These are phyloP conservation scores for Microbotryum scabiosae DNA, from an alignment of 1,284 basidiomycete species.

Conservation along the genomic window DNA sequence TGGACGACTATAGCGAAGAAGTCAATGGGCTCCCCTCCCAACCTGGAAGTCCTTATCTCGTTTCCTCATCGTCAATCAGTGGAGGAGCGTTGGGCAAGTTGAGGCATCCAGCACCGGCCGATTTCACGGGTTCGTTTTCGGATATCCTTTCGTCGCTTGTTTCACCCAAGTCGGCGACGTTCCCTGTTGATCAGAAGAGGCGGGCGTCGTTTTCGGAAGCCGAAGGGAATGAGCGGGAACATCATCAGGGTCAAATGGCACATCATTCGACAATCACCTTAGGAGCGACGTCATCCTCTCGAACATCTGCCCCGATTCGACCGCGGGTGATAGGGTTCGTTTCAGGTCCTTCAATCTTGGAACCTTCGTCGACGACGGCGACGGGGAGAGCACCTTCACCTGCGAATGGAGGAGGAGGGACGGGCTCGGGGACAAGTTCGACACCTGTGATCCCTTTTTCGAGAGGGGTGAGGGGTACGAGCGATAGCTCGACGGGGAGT, in stretches of 20 bases:
- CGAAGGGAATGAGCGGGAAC: not conserved
- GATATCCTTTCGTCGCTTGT: constrained; percentile 15
- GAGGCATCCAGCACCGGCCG: not conserved
- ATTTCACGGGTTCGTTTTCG: not conserved
- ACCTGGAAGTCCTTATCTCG: constrained; percentile 6
- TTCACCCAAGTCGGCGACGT: not conserved
- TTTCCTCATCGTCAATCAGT: not conserved
- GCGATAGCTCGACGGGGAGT: no score
- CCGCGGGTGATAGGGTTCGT: not conserved
- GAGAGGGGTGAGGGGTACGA: no score
- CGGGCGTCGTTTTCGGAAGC: not conserved
- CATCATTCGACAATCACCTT: not conserved
- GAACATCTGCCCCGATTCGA: not conserved
- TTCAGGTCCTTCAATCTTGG: not conserved
- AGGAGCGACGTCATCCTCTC: not conserved
- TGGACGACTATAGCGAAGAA: constrained; percentile 6
- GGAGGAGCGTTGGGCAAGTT: constrained; percentile 4
- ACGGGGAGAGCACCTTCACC: not conserved
- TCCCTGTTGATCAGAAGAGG: not conserved
- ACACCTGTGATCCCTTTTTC: no score
- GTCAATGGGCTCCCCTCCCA: not conserved
- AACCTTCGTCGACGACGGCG: not conserved
- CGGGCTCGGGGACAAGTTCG: no score
- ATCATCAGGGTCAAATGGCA: not conserved
- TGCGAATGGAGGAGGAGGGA: not conserved